Evolutionary conservation across 2,329 filamentous ascomycete genomes (phyloP), one percentile per base, ranked within the genome.

Genomic region (Botrytis sinoallii): DNA sequence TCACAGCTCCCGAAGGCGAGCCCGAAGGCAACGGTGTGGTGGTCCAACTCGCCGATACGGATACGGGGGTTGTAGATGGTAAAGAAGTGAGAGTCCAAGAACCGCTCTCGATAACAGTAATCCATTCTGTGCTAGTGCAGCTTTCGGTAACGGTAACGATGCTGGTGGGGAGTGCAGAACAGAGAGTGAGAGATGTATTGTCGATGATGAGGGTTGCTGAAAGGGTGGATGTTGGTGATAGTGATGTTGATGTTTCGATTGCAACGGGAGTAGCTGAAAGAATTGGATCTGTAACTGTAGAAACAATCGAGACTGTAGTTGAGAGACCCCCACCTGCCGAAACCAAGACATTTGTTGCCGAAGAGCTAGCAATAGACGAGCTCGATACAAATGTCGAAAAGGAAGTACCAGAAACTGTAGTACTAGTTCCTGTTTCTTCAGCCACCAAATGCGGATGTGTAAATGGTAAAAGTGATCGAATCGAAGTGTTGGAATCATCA

Each of bases 71-170:
- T 22, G 25, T 40, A 42, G 16, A 8, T 8, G 40, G 12, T 1
- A 70, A 18, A 38, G 18, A 8, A 1, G 57, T 61, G 1, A 3
- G 6, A 1, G 42, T 59, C 12, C 18, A 20, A 3, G 48, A 25
- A 18, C 18, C 52, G 7, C 40, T 40, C n/a, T 18, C 52, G 5
- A 46, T 20, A 29, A 55, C 35, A 2, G 46, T 71, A 22, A 71
- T 25, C 69, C 61, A 72, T n/a, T 38, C 25, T 2, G 73, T 74
- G 14, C 68, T 67, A 6, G 73, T 75, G 32, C 73, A 35, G 32
- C 48, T 76, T 29, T 73, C 69, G 6, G 63, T 77, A 3, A 74
- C 61, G 22, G 72, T 74, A 20, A 73, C 48, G 38, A 66, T 64
- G 20, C 60, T 75, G 3, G 74, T 75, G 20, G 63, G 35, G 40